These are phyloP conservation scores for Talaromyces verruculosus DNA, from an alignment of 2,329 filamentous ascomycete genomes.

Conservation along the genomic window DNA sequence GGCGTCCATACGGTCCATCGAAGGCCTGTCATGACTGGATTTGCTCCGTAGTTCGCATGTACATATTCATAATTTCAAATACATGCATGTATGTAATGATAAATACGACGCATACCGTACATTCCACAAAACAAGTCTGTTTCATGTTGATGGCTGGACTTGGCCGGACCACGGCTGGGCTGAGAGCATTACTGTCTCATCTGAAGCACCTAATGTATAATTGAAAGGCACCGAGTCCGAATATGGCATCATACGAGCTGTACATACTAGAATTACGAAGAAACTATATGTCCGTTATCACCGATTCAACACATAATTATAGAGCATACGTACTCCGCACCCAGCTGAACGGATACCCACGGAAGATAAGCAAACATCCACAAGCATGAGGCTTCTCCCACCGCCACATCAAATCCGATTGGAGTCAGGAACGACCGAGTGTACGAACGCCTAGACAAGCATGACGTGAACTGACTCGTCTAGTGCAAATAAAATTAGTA, in stretches of 20 bases:
- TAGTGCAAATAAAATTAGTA: neutral
- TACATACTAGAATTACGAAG: neutral
- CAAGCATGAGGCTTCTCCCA: neutral
- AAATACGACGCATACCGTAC: neutral
- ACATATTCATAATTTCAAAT: neutral
- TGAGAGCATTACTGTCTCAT: neutral
- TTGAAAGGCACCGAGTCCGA: neutral
- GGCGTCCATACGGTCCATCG: neutral
- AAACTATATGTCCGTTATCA: neutral
- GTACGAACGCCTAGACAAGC: neutral
- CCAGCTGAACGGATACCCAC: slow-evolving; percentile 11
- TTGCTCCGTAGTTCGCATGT: slow-evolving; percentile 1
- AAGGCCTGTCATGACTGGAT: neutral
- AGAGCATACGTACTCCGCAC: neutral
- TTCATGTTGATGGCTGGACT: slow-evolving; percentile 1
- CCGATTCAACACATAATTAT: neutral
- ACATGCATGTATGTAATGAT: neutral
- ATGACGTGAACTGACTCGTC: slow-evolving; percentile 1
- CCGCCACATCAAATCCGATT: neutral
- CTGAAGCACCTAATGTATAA: neutral
- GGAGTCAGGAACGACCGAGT: neutral
- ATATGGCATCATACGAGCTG: neutral
- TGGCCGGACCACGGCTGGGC: neutral
- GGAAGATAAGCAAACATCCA: neutral
- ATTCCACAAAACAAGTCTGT: slow-evolving; percentile 3